Base-by-base conservation (phyloP, 176 grass and related monocot species). In the Eragrostis curvula region DNA sequence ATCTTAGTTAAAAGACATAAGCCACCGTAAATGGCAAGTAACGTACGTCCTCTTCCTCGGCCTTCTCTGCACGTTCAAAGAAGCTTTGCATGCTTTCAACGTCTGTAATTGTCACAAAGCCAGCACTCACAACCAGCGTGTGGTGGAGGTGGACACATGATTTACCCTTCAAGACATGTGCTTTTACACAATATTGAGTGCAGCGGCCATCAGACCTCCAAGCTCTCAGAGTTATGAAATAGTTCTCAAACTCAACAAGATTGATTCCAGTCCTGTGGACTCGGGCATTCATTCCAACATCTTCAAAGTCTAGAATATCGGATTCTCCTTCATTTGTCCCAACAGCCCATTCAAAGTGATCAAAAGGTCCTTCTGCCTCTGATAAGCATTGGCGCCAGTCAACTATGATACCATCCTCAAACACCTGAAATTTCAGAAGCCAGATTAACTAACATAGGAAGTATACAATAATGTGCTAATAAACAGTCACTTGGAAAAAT, bases 281-380 rank as follows among this genome's bases (percentile, higher is more conserved):
- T 77, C 82, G 85, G 46, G 73, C 83, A 41, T 90, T 94, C 89
- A 94, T 73, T 42, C 95, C 95, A 82, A 97, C 92, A 89, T 94
- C 86, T 84, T 94, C 86, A 41, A 94, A 97, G 65, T 84, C 92
- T 45, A 92, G 79, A 69, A 97, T 84, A 82, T 97, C 92, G 0
- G 80, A 85, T 85, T 92, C 85, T 68, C 95, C 95, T 90, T 97
- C 92, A 39, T 74, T 56, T 58, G 95, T 97, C 25, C 95, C 95
- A 79, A 97, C 70, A 85, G 92, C 95, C 89, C 92, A 97, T 78
- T 97, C 95, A 83, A 97, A 94, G 81, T 97, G 95, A 53, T 97
- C 84, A 82, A 94, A 97, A 71, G 82, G 85, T 71, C 90, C 92
- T 69, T 88, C 83, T 78, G 75, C 71, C 46, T 88, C 83, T 30